Evolutionary conservation across 2,329 filamentous ascomycete species (phyloP).

Genomic region (Diaporthe sp.): DNA sequence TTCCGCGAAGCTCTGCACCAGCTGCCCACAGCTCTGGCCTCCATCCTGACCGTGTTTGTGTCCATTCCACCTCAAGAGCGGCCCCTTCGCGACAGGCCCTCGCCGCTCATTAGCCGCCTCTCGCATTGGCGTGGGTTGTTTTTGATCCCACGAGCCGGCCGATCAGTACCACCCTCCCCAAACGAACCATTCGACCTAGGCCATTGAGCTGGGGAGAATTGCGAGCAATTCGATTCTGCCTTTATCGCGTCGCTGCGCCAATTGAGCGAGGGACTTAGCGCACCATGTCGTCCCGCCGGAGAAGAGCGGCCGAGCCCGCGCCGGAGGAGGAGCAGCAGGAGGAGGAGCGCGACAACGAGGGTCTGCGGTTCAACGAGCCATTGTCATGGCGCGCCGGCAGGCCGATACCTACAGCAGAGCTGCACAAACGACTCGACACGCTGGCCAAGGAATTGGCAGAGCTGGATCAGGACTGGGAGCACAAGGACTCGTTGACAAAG

Average conservation of each 20-base stretch:
- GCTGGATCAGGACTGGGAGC: conserved; percentile 88
- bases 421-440: conserved; percentile 84
- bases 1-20: conserved; percentile 18
- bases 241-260: neutral
- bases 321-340: conserved; percentile 54
- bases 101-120: conserved; percentile 13
- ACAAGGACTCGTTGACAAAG: conserved; percentile 84
- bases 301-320: conserved; percentile 49
- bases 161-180: neutral
- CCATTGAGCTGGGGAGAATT: conserved; percentile 1
- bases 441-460: conserved; percentile 86
- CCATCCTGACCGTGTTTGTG: neutral
- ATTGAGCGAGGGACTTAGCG: conserved; percentile 24
- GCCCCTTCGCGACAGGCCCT: conserved; percentile 37
- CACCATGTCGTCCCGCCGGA: conserved; percentile 57
- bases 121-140: conserved; percentile 16
- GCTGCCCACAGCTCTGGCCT: neutral
- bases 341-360: conserved; percentile 55
- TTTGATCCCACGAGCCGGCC: conserved; percentile 30
- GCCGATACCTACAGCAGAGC: conserved; percentile 85
- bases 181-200: neutral
- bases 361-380: conserved; percentile 84
- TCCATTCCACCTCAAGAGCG: neutral
- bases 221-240: neutral
- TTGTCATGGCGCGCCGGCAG: conserved; percentile 94